Base-by-base conservation (phyloP, 371 early-diverging fungal genomes). In the Basidiobolus meristosporus region DNA sequence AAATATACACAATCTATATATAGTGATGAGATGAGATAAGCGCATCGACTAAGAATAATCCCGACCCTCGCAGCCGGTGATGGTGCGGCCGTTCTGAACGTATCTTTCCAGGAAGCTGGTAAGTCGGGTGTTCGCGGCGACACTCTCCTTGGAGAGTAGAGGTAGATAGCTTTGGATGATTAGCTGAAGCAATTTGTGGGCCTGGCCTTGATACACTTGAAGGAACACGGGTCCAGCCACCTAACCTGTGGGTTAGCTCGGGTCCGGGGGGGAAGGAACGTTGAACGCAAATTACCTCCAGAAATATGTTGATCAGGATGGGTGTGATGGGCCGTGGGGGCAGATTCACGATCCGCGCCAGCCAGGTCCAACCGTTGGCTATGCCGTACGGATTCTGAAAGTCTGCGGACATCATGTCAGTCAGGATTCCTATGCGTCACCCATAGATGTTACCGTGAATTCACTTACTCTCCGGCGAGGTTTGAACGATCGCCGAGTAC, bases 401-500 rank as follows among this genome's bases (percentile, higher is more conserved):
- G 23, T 21, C 19, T 16, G 10, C 9, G 9, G 17, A 33, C n/a
- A 33, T 5, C 4, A 11, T 4, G 6, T 17, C 6, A 11, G n/a
- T n/a, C 34, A 33, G 17, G 3, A 15, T 15, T 33, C 17, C 4
- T n/a, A n/a, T n/a, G n/a, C n/a, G n/a, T n/a, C n/a, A n/a, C 17
- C n/a, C 17, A 33, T 33, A 3, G 4, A 6, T 15, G 3, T 33
- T 4, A 4, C 6, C n/a, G 17, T 33, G 4, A 33, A 15, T 33
- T 4, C 17, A 19, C 18, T 36, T 36, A 19, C 36, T 21, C 10
- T 16, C 14, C 9, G 38, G 38, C 3, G 38, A 21, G 15, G 38
- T 38, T 22, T 38, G 38, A 22, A 19, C 9, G 26, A 38, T 38
- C 7, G 38, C 38, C 11, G 38, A 19, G 38, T 22, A 38, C 2